Base-by-base conservation (phyloP, 805 yeast species). In the Candida jianshihensis region DNA sequence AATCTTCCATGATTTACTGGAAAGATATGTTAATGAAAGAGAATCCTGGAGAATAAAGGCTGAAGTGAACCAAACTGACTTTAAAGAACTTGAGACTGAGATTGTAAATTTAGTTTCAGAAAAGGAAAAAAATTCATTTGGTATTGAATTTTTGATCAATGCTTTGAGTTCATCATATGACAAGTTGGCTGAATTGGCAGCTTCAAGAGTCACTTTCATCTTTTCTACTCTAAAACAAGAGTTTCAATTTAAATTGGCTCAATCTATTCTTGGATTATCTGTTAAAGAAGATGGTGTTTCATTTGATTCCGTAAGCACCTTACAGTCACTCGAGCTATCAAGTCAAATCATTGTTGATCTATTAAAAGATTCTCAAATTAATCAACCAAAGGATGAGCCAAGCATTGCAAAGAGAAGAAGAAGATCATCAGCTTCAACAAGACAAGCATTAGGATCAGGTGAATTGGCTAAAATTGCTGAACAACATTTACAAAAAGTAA, bases 391-490 rank as follows among this genome's bases (percentile, higher is more conserved):
- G 19, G 62, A 52, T 9, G 55, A 57, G 14, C 54, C 61, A 14
- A 60, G 61, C 26, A 66, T 77, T 17, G 77, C 87, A 13, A 85
- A 86, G 59, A 75, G 96, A 61, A 78, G 96, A 68, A 74, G 97
- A 64, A 63, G 84, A 46, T 80, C 92, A 1, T 79, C 92, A 2
- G 78, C 86, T 21, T 70, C 84, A 13, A 71, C 90, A 1, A 80
- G 76, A 52, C 88, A 78, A 49, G 81, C 81, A n/a, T 71, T 81
- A 67, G 76, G 81, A 37, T 73, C 78, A 63, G 67, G 63, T 39
- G 83, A 81, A 37, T 71, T 89, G 31, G 76, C 81, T 11, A 71
- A 68, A 34, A 67, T 85, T 57, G 97, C 97, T 1, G 80, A 87
- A 35, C 59, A 65, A 13, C 96, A 89, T 54, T 64, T 89, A 56